Evolutionary conservation across 2,329 filamentous ascomycete genomes (phyloP).

Genomic region (Neopestalotiopsis clavispora): DNA sequence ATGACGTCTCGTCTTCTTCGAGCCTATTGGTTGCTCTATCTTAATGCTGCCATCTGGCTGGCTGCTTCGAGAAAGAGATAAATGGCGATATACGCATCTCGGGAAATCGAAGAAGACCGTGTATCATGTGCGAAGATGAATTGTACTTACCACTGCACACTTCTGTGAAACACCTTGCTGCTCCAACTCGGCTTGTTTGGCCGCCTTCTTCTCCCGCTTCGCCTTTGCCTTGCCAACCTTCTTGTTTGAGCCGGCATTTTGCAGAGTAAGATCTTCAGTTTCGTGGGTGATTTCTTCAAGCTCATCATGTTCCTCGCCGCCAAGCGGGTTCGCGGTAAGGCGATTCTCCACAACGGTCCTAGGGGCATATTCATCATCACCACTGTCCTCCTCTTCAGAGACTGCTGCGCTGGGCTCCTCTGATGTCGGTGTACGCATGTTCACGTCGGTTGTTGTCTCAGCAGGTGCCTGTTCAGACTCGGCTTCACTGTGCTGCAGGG

Average conservation of each 20-base stretch:
- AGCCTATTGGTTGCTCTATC: too few relatives aligned
- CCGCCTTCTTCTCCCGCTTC: constrained; percentile 54
- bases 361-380: constrained; percentile 52
- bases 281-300: constrained; percentile 11
- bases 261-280: constrained; percentile 34
- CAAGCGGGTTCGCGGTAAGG: constrained; percentile 31
- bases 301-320: constrained; percentile 19
- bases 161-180: constrained; percentile 32
- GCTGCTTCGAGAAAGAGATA: neutral
- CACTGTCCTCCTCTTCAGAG: constrained; percentile 26
- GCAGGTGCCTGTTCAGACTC: neutral
- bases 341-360: constrained; percentile 48
- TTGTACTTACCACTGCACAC: constrained; percentile 36
- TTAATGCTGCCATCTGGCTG: neutral
- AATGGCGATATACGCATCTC: neutral
- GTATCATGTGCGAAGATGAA: neutral
- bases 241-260: constrained; percentile 32
- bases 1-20: constrained; percentile 43
- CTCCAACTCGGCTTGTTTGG: constrained; percentile 42
- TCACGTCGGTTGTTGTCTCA: constrained; percentile 8
- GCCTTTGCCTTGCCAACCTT: constrained; percentile 58
- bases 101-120: neutral
- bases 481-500: neutral
- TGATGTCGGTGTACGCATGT: neutral
- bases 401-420: neutral